Conservation (phyloP, 2,329 filamentous ascomycete genomes). For the Talaromyces sp. region DNA sequence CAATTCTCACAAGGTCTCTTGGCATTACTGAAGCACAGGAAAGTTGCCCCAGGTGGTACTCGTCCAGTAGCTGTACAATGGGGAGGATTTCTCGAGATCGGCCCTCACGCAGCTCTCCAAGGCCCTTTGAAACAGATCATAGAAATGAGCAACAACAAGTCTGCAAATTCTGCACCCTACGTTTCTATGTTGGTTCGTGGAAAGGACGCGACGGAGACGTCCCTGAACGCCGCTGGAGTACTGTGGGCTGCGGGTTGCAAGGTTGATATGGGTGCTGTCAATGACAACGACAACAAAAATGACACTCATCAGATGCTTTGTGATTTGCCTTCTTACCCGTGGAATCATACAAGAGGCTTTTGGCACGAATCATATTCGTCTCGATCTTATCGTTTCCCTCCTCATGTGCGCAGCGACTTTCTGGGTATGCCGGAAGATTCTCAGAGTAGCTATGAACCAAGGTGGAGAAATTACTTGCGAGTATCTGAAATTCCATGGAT, state of each 20-base stretch:
- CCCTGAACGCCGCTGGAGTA: slow-evolving; percentile 16
- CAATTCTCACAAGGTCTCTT: slow-evolving; percentile 17
- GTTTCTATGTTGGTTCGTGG: background rate
- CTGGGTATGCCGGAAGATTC: slow-evolving; percentile 24
- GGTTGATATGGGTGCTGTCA: slow-evolving; percentile 18
- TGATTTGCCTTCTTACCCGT: slow-evolving; percentile 22
- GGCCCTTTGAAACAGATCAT: slow-evolving; percentile 3
- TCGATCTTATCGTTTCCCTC: slow-evolving; percentile 18
- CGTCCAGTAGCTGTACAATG: slow-evolving; percentile 16
- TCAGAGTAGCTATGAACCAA: slow-evolving; percentile 18
- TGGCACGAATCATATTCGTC: slow-evolving; percentile 21
- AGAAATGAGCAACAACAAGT: background rate
- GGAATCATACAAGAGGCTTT: slow-evolving; percentile 16
- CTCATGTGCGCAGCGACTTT: slow-evolving; percentile 21
- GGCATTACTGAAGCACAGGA: background rate
- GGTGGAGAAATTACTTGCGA: slow-evolving; percentile 25
- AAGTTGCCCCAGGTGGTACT: slow-evolving; percentile 3
- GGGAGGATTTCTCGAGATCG: slow-evolving; percentile 15
- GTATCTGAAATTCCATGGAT: slow-evolving; percentile 27
- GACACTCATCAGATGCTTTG: slow-evolving; percentile 13
- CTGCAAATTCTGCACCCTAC: background rate
- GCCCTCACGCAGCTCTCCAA: slow-evolving; percentile 24
- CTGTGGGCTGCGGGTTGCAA: slow-evolving; percentile 15
- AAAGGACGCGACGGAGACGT: slow-evolving; percentile 3
- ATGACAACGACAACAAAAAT: slow-evolving; percentile 4